A percentile compares a stretch with the other conserved stretches of the same genome.
phyloP scores from a whole-genome alignment of 495 filamentous ascomycete genomes.

The Penicillium cosmopolitanum region DNA sequence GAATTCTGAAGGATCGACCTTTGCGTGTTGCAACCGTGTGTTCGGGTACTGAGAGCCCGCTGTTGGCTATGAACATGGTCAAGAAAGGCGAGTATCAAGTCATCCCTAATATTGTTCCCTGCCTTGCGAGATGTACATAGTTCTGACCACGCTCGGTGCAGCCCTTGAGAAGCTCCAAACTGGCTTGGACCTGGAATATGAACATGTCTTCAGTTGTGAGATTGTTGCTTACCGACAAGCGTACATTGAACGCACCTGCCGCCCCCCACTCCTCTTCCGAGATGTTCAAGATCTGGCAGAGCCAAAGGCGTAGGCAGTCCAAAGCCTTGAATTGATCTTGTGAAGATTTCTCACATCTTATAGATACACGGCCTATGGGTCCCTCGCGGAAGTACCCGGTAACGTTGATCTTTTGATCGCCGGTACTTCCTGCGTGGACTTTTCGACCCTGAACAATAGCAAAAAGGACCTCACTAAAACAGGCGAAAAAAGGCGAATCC shows the following conservation, averaged over 20 bases:
- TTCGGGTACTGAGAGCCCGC: constrained; percentile 80
- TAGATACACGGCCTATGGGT: constrained; percentile 75
- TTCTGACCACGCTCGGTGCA: neutral
- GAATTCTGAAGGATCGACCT: constrained; percentile 40
- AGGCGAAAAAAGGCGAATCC: constrained; percentile 60
- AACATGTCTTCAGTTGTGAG: constrained; percentile 78
- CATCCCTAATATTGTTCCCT: too few species aligned
- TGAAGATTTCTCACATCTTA: neutral
- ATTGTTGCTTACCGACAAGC: constrained; percentile 79
- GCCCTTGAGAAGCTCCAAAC: neutral
- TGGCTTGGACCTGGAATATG: constrained; percentile 30
- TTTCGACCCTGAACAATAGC: constrained; percentile 48
- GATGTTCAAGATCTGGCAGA: constrained; percentile 67
- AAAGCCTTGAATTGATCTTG: neutral
- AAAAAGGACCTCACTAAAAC: constrained; percentile 43
- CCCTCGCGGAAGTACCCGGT: constrained; percentile 57
- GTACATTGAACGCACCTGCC: constrained; percentile 78
- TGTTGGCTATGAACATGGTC: constrained; percentile 66
- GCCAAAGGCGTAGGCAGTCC: constrained; percentile 57
- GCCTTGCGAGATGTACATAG: neutral
- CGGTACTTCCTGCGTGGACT: constrained; percentile 81
- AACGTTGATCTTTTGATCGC: constrained; percentile 71
- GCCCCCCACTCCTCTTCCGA: constrained; percentile 64
- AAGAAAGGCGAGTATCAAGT: constrained; percentile 37
- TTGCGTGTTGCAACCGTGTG: constrained; percentile 77